Conservation (phyloP, 805 yeast species). For the Metschnikowia koreensis region DNA sequence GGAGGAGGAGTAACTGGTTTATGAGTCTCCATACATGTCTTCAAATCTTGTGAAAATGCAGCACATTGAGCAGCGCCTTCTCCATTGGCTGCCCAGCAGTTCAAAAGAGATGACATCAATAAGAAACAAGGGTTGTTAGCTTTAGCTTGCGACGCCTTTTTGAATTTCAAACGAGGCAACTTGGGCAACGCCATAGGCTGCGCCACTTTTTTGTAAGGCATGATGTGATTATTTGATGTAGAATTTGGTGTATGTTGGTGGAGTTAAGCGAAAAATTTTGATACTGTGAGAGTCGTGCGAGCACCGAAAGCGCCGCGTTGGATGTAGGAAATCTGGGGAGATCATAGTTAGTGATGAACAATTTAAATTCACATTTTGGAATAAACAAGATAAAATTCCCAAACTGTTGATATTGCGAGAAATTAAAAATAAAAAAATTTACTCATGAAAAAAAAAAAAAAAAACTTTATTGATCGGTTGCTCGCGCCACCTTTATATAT, state of each 20-base stretch:
- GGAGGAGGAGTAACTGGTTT: constrained; percentile 40
- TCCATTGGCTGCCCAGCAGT: constrained; percentile 96
- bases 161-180: constrained; percentile 68
- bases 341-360: not conserved
- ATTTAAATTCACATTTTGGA: no score
- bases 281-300: constrained; percentile 8
- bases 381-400: no score
- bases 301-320: constrained; percentile 2
- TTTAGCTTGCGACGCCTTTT: constrained; percentile 58
- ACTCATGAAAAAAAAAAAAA: not conserved
- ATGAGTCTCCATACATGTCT: constrained; percentile 62
- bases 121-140: constrained; percentile 72
- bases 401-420: not conserved
- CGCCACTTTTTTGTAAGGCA: constrained; percentile 45
- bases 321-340: not conserved
- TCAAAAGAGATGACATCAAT: constrained; percentile 77
- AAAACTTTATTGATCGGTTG: not conserved
- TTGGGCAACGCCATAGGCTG: constrained; percentile 56
- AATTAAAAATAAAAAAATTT: not conserved
- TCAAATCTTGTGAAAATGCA: constrained; percentile 64
- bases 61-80: constrained; percentile 73
- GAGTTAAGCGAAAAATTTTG: constrained; percentile 9
- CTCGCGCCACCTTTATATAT: constrained; percentile 4
- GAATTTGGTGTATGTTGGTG: not conserved
- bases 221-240: constrained; percentile 12